These are phyloP conservation scores for Coniferiporia sulphurascens DNA, from an alignment of 1,284 basidiomycete species.

Conservation along the genomic window DNA sequence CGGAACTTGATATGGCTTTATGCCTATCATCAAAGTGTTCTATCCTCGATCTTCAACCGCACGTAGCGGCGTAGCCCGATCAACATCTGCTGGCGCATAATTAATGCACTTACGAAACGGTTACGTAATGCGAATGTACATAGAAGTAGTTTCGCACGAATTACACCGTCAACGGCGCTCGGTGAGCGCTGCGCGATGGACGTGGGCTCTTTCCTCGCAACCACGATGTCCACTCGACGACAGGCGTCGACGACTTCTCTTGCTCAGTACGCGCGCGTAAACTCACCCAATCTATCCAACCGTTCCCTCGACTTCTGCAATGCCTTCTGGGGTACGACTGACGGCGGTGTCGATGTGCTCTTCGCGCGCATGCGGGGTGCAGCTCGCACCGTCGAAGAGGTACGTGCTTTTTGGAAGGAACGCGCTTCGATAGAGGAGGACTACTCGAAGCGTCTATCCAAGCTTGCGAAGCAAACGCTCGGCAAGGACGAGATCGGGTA, in stretches of 20 bases:
- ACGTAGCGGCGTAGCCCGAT: too few species aligned
- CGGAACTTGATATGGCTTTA: not conserved
- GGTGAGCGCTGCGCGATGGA: not conserved
- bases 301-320: constrained; percentile 88
- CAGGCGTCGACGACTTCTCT: constrained; percentile 73
- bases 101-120: not conserved
- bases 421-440: constrained; percentile 92
- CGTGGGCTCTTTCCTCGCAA: not conserved
- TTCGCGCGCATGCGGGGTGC: constrained; percentile 85
- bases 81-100: not conserved
- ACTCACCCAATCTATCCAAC: constrained; percentile 43
- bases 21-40: not conserved
- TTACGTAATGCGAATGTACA: not conserved
- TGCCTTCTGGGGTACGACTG: constrained; percentile 87
- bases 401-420: constrained; percentile 86
- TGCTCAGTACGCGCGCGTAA: constrained; percentile 55
- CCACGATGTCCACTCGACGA: constrained; percentile 54
- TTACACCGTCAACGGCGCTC: not conserved
- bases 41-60: not conserved
- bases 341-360: constrained; percentile 88
- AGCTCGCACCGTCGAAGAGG: constrained; percentile 83
- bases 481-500: constrained; percentile 92
- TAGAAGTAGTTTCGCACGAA: not conserved
- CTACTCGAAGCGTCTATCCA: constrained; percentile 83
- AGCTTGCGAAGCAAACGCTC: constrained; percentile 73